Percentiles rank a stretch among this genome's conserved stretches.
Evolutionary conservation across 768 basidiomycete species (phyloP).

Genomic region (Scleroderma bovista): DNA sequence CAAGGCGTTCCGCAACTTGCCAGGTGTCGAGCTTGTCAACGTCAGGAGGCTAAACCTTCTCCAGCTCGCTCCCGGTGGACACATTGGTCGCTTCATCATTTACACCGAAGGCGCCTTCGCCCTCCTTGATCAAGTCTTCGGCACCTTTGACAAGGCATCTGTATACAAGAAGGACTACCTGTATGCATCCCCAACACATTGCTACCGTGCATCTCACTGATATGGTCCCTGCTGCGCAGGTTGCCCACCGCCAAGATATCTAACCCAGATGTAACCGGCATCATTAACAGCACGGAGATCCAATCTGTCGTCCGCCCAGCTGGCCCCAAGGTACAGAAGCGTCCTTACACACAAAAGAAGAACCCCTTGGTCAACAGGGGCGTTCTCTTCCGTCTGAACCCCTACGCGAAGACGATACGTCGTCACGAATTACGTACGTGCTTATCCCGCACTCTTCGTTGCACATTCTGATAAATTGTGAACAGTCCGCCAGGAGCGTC

Average conservation of each 20-base stretch:
- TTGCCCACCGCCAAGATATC: slow-evolving; percentile 94
- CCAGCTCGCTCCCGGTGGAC: slow-evolving; percentile 98
- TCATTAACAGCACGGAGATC: slow-evolving; percentile 98
- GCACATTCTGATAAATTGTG: slow-evolving; percentile 1
- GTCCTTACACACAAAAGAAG: slow-evolving; percentile 99
- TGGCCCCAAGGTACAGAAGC: slow-evolving; percentile 78
- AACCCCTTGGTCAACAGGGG: slow-evolving; percentile 94
- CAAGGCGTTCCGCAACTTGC: slow-evolving; percentile 97
- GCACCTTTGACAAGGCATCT: slow-evolving; percentile 88
- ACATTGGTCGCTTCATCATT: slow-evolving; percentile 97
- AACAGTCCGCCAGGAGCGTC: slow-evolving; percentile 74
- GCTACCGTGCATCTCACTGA: background rate
- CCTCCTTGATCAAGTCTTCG: slow-evolving; percentile 92
- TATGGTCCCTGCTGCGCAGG: slow-evolving; percentile 31
- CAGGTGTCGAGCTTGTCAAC: slow-evolving; percentile 95
- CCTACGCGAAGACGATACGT: slow-evolving; percentile 93
- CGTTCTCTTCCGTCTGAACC: slow-evolving; percentile 95
- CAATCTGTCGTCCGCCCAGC: slow-evolving; percentile 94
- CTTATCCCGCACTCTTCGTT: background rate
- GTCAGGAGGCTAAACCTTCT: slow-evolving; percentile 94
- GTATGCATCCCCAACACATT: slow-evolving; percentile 35
- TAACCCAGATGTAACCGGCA: slow-evolving; percentile 93
- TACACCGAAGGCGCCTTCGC: slow-evolving; percentile 96
- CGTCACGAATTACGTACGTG: slow-evolving; percentile 84
- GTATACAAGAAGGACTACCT: slow-evolving; percentile 84